Conservation (phyloP, 805 yeast species). For the Schizosaccharomyces japonicus region DNA sequence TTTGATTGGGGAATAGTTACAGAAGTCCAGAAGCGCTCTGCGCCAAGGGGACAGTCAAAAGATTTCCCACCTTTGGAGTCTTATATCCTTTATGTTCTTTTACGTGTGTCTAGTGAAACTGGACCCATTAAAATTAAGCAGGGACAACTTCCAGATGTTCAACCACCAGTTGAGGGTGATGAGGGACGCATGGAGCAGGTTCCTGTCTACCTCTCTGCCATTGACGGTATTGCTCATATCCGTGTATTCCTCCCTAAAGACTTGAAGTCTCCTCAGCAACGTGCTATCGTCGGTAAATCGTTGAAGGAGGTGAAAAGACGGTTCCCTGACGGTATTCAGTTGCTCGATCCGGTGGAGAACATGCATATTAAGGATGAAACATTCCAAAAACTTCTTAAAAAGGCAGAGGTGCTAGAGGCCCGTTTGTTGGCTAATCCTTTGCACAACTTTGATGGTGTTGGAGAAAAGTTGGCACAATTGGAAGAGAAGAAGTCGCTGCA, state of each 20-base stretch:
- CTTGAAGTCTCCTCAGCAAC: conserved; percentile 21
- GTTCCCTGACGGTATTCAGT: conserved; percentile 78
- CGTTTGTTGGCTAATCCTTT: conserved; percentile 49
- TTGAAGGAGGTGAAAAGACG: conserved; percentile 58
- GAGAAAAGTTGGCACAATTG: conserved; percentile 41
- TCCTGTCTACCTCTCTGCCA: conserved; percentile 63
- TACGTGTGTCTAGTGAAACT: conserved; percentile 57
- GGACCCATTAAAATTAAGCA: conserved; percentile 19
- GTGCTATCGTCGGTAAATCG: conserved; percentile 42
- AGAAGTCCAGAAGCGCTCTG: conserved; percentile 42
- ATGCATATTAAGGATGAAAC: conserved; percentile 76
- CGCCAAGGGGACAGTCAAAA: conserved; percentile 23
- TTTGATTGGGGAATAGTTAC: conserved; percentile 96
- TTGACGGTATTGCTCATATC: conserved; percentile 51
- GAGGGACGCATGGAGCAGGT: conserved; percentile 49
- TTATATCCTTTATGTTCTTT: conserved; percentile 65
- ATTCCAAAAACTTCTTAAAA: conserved; percentile 35
- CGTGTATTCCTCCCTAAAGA: conserved; percentile 62
- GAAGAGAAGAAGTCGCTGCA: conserved; percentile 38
- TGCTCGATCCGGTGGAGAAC: conserved; percentile 68
- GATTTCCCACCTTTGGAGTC: conserved; percentile 69
- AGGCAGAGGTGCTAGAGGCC: conserved; percentile 60
- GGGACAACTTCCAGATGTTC: conserved; percentile 59
- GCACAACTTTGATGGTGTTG: conserved; percentile 25
- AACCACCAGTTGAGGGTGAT: conserved; percentile 58